Percentiles rank a stretch among this genome's conserved stretches.
phyloP scores from a whole-genome alignment of 371 early-diverging fungal species.

The Neoconidiobolus thromboides region DNA sequence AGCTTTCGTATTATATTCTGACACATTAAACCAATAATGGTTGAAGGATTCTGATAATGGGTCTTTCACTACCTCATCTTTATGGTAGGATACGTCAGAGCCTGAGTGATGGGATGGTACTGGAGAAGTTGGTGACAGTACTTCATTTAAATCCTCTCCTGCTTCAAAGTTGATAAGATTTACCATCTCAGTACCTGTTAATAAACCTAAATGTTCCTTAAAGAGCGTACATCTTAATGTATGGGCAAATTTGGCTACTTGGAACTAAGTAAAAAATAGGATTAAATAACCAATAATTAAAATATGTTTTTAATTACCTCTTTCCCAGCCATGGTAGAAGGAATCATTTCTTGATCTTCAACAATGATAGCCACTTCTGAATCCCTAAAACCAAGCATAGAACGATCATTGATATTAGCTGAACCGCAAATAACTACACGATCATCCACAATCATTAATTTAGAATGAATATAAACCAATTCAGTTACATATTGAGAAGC shows the following conservation, averaged over 20 bases:
- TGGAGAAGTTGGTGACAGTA: constrained; percentile 10
- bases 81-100: not conserved
- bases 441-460: constrained; percentile 73
- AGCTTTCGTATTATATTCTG: constrained; percentile 32
- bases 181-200: constrained; percentile 19
- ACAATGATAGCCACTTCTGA: constrained; percentile 77
- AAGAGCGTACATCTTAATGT: constrained; percentile 57
- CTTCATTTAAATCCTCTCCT: not conserved
- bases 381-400: constrained; percentile 71
- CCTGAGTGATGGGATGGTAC: not conserved
- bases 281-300: constrained; percentile 11
- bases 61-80: constrained; percentile 31
- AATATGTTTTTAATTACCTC: not conserved
- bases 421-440: constrained; percentile 36
- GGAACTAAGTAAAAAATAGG: constrained; percentile 5
- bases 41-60: constrained; percentile 49
- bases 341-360: constrained; percentile 44
- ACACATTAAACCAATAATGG: constrained; percentile 15
- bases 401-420: constrained; percentile 83
- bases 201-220: constrained; percentile 66
- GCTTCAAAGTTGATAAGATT: not conserved
- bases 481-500: constrained; percentile 36
- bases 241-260: constrained; percentile 52
- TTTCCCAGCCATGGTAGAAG: constrained; percentile 15
- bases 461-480: constrained; percentile 69